phyloP scores from a whole-genome alignment of 2,329 filamentous ascomycete species.

The Sporothrix dimorphospora region DNA sequence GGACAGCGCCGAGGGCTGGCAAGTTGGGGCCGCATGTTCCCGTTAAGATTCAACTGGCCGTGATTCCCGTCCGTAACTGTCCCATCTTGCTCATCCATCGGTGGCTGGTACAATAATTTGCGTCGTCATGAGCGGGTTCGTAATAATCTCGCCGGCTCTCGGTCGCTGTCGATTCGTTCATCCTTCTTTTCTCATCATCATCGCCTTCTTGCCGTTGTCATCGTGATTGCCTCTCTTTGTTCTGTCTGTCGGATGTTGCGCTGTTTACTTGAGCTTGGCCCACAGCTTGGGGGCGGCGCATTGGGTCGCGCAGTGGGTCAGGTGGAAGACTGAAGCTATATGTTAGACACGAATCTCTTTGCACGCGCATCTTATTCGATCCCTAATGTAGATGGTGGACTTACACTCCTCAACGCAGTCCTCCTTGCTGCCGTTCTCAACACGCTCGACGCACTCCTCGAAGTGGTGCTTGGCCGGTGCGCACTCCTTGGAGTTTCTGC shows the following conservation, averaged over 20 bases:
- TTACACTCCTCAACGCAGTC: slow-evolving; percentile 99
- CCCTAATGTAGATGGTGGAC: slow-evolving; percentile 40
- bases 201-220: not conserved
- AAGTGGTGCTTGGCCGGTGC: slow-evolving; percentile 93
- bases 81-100: not conserved
- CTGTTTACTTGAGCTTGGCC: slow-evolving; percentile 78
- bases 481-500: slow-evolving; percentile 84
- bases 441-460: slow-evolving; percentile 96
- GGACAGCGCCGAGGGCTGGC: not conserved
- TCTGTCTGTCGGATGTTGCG: not conserved
- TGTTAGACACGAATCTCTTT: not conserved
- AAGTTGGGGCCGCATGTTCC: not conserved
- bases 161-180: not conserved
- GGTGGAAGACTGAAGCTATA: slow-evolving; percentile 83
- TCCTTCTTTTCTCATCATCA: not conserved
- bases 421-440: slow-evolving; percentile 81
- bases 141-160: not conserved
- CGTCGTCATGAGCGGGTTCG: not conserved
- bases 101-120: not conserved
- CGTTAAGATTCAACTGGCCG: not conserved
- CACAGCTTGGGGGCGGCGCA: slow-evolving; percentile 98
- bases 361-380: not conserved
- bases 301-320: slow-evolving; percentile 89
- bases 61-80: not conserved
- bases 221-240: not conserved